Percentiles rank a stretch among this genome's conserved stretches.
These are phyloP conservation scores for Pleurotus giganteus DNA, from an alignment of 768 basidiomycete genomes.

Conservation along the genomic window DNA sequence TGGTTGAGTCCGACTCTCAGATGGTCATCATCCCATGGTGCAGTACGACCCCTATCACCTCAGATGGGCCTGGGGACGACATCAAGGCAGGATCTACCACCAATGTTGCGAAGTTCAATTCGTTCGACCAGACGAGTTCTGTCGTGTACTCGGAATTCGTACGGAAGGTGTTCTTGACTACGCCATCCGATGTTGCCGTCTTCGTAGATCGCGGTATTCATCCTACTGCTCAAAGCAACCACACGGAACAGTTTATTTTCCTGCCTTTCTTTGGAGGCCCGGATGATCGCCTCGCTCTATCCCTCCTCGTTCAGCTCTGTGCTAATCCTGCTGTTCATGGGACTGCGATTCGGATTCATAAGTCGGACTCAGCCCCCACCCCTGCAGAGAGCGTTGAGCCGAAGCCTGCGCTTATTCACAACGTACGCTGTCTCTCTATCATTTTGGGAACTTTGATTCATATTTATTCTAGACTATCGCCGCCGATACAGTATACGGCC, in stretches of 20 bases:
- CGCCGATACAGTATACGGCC: conserved; percentile 73
- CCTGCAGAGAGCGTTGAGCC: conserved; percentile 21
- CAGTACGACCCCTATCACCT: conserved; percentile 30
- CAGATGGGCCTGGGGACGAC: conserved; percentile 28
- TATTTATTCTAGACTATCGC: conserved; percentile 36
- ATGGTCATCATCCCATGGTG: conserved; percentile 88
- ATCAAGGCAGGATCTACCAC: conserved; percentile 15
- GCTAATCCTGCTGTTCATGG: conserved; percentile 60
- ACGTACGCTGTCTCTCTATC: conserved; percentile 25
- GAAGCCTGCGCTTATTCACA: conserved; percentile 21
- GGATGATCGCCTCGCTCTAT: conserved; percentile 85
- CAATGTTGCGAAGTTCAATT: conserved; percentile 33
- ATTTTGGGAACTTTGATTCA: background rate
- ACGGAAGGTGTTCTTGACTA: conserved; percentile 73
- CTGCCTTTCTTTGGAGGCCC: conserved; percentile 93
- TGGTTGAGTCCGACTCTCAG: conserved; percentile 54
- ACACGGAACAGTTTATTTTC: conserved; percentile 59
- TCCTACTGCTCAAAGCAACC: conserved; percentile 19
- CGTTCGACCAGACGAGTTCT: conserved; percentile 72
- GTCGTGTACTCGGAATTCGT: conserved; percentile 80
- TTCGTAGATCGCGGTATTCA: conserved; percentile 75
- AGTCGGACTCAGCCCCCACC: conserved; percentile 34
- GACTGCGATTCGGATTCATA: conserved; percentile 66
- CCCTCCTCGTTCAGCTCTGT: conserved; percentile 79
- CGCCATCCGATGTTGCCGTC: conserved; percentile 75